phyloP scores from a whole-genome alignment of 805 yeast genomes.

The Komagataella mondaviorum region DNA sequence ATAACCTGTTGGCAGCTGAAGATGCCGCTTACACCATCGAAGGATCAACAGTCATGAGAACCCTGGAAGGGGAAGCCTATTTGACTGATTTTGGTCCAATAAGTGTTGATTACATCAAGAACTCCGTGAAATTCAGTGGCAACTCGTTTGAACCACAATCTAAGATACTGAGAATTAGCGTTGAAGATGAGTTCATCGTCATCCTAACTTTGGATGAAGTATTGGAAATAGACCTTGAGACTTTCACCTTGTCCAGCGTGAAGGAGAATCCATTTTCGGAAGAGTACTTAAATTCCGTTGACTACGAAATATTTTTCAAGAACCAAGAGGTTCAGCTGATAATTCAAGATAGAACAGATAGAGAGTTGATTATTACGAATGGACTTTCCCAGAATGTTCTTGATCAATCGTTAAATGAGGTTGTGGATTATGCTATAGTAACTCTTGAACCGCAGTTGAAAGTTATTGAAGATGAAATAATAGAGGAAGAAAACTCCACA shows the following conservation, averaged over 20 bases:
- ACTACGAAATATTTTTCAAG: not conserved
- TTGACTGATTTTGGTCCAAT: not conserved
- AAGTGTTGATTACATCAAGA: not conserved
- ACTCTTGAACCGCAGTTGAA: conserved; percentile 11
- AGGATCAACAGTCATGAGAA: not conserved
- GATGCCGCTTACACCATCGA: not conserved
- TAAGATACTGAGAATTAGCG: not conserved
- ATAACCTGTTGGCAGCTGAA: not conserved
- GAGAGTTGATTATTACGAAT: not conserved
- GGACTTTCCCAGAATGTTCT: not conserved
- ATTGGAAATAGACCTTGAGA: not conserved
- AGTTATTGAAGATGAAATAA: conserved; percentile 14
- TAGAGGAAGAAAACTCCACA: conserved; percentile 15
- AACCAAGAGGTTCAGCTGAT: not conserved
- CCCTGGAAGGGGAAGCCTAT: not conserved
- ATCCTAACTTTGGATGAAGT: not conserved
- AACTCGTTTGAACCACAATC: not conserved
- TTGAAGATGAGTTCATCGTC: not conserved
- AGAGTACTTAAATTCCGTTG: not conserved
- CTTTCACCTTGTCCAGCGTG: not conserved
- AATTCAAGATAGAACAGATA: not conserved
- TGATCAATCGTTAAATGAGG: conserved; percentile 17
- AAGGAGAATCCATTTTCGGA: not conserved
- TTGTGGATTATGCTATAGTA: conserved; percentile 20
- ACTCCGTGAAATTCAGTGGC: not conserved